These are phyloP conservation scores for Lasiosphaeria hispida DNA, from an alignment of 495 filamentous ascomycete genomes.

Conservation along the genomic window DNA sequence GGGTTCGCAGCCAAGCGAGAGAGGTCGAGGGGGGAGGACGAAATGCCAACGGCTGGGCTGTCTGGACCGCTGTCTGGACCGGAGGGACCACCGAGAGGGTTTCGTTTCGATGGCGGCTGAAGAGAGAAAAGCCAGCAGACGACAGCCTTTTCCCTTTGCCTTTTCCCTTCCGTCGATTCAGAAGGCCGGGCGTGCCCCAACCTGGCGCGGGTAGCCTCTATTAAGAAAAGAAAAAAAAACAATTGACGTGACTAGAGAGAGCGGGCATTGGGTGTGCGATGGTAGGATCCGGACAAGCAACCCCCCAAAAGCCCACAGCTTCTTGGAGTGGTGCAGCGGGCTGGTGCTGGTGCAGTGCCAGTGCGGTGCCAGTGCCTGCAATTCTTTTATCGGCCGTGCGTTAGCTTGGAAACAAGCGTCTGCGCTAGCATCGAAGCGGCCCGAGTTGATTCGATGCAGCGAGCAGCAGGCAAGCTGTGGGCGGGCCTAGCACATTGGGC, in stretches of 20 bases:
- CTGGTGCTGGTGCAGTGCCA: no score
- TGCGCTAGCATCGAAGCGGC: conserved; percentile 18
- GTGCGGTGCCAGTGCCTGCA: conserved; percentile 13
- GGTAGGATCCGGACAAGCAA: conserved; percentile 11
- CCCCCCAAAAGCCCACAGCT: neutral
- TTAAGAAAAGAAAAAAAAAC: conserved; percentile 16
- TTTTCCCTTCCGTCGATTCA: conserved; percentile 2
- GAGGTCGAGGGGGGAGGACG: conserved; percentile 7
- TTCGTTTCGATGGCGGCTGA: conserved; percentile 4
- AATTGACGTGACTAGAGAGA: conserved; percentile 14
- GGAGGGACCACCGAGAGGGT: neutral
- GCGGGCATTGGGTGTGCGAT: conserved; percentile 10
- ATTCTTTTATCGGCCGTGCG: conserved; percentile 18
- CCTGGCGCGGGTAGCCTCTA: conserved; percentile 14
- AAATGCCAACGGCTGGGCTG: conserved; percentile 1
- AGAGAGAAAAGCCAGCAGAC: neutral
- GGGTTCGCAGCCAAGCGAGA: conserved; percentile 14
- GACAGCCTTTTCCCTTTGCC: neutral
- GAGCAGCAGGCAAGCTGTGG: neutral
- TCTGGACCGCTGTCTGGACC: neutral
- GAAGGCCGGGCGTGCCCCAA: conserved; percentile 11
- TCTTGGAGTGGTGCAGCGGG: neutral
- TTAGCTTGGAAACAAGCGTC: conserved; percentile 22
- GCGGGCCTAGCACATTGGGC: neutral
- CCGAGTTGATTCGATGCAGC: conserved; percentile 17